phyloP scores from a whole-genome alignment of 768 basidiomycete species.

The Hysterangium stoloniferum region DNA sequence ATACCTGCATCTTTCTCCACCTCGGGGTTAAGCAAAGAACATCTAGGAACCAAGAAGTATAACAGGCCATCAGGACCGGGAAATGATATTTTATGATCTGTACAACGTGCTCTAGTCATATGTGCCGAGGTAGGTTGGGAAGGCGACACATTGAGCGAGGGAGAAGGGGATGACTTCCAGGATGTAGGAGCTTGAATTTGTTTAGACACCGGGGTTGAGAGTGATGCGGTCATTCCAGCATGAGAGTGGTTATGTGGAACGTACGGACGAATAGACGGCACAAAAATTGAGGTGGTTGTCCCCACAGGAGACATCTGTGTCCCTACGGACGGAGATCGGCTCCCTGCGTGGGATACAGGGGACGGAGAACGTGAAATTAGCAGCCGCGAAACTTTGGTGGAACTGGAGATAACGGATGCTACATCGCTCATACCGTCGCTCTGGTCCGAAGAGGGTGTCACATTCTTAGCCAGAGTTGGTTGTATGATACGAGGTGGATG shows the following conservation, averaged over 20 bases:
- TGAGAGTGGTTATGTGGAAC: slow-evolving; percentile 2
- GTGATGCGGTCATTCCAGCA: background rate
- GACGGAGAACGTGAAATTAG: background rate
- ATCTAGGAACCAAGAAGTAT: slow-evolving; percentile 15
- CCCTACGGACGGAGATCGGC: background rate
- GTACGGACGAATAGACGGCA: slow-evolving; percentile 10
- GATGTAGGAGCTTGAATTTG: background rate
- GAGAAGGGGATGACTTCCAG: background rate
- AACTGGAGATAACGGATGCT: background rate
- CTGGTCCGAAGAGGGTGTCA: background rate
- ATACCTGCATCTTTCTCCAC: slow-evolving; percentile 13
- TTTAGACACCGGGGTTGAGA: background rate
- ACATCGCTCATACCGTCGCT: background rate
- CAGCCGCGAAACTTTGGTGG: slow-evolving; percentile 5
- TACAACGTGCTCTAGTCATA: background rate
- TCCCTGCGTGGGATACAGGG: background rate
- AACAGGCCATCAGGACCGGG: slow-evolving; percentile 5
- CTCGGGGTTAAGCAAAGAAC: slow-evolving; percentile 11
- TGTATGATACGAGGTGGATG: too few species aligned
- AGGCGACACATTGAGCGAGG: background rate
- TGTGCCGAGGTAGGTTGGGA: slow-evolving; percentile 1
- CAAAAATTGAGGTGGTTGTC: background rate
- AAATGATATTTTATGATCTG: background rate
- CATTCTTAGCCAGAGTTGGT: too few species aligned
- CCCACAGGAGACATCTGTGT: background rate